Evolutionary conservation across 352 stramenopile genomes (phyloP), one percentile per base, ranked within the genome.

Genomic region (Phytophthora megakarya): DNA sequence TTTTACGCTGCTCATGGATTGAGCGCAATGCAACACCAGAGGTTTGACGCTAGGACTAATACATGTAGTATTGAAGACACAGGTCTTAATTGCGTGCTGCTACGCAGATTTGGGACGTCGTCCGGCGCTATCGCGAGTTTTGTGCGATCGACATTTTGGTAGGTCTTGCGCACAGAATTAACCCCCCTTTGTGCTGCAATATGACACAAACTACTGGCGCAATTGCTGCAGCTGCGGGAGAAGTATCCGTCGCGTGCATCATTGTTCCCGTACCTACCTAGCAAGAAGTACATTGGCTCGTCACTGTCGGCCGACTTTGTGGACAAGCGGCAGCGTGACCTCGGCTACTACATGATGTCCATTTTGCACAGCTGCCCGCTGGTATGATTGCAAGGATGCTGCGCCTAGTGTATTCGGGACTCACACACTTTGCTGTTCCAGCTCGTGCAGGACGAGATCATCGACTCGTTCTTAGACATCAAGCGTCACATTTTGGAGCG

Each of bases 391-490:
- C 16, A 43, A 4, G 1, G 30, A 22, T 51, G 18, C 15, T 49
- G 9, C 40, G 42, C 43, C 23, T 23, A 15, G 7, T 42, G 12
- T 28, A 28, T 19, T 19, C 26, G 22, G 60, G 19, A 51, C 25
- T 16, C 15, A 22, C 42, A 22, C n/a, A 25, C 7, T 38, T 52
- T 37, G 16, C 26, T 50, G 18, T 35, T 23, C 1, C 58, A 93
- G 85, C 72, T 95, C 18, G 80, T 89, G 30, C 81, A 91, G 52
- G 86, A 95, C 67, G 86, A 95, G 65, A 93, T 93, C 64, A 80
- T 95, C 44, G 87, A 95, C 64, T 88, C 86, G 33, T 95, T 95
- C 65, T 55, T 95, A n/a, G 87, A 95, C 53, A 89, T 95, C 62
- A 93, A 90, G 70, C 82, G 87, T 25, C 84, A 95, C 58, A 89